Evolutionary conservation across 176 grass and related monocot genomes (phyloP), one percentile per base, ranked within the genome.

Genomic region (Avena insularis): DNA sequence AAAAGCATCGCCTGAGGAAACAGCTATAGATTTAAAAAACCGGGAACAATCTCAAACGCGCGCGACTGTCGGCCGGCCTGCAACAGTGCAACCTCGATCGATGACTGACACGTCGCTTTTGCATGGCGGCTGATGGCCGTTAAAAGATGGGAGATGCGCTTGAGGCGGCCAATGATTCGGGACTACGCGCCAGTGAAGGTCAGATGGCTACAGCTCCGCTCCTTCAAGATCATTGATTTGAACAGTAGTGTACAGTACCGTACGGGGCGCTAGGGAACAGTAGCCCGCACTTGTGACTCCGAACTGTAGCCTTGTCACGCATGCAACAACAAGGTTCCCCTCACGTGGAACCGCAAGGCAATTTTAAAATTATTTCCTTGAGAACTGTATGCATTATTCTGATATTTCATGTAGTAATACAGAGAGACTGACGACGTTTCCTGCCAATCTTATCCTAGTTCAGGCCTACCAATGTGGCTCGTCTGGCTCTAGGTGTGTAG

Each of bases 81-180:
- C 12, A 72, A 53, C 72, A 50, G 47, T 23, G 77, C 6, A 61
- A 58, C 82, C 56, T 43, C 40, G 40, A 43, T 84, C 53, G 14
- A 31, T 6, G 68, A 19, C 81, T 11, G 71, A 21, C 58, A 77
- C 71, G 25, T 64, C 57, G 40, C 71, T 36, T 27, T 75, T 11
- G 21, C 43, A 51, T 23, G 45, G 19, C 70, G 71, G 47, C 55
- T 2, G 46, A 9, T 47, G 46, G 59, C 46, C 68, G 68, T 57
- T 8, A 8, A 5, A 4, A 45, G 29, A 6, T 23, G 64, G 12
- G 15, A 9, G 80, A 57, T 45, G 33, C 29, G 59, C 49, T 16
- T 69, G 49, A 40, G 80, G 80, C 65, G 23, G 19, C 57, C 71
- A 66, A 78, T 85, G 59, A 67, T 77, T 78, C 11, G 46, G 4